phyloP scores from a whole-genome alignment of 2,329 filamentous ascomycete species.

The Paracoccidioides brasiliensis region DNA sequence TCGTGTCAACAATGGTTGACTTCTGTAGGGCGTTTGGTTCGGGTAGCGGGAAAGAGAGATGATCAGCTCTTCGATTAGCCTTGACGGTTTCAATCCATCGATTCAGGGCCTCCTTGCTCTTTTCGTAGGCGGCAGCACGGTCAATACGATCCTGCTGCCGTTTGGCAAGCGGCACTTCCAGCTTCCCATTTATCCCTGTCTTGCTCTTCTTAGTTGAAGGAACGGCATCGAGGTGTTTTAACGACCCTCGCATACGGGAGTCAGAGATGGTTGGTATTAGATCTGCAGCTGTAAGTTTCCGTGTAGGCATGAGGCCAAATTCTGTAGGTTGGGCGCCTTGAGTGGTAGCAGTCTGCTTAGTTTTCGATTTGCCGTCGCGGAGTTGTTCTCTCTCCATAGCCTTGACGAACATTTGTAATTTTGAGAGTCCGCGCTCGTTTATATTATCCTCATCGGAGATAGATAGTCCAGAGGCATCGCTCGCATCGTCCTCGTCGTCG shows the following conservation, averaged over 20 bases:
- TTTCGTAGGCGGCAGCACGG: constrained; percentile 69
- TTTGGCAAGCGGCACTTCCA: constrained; percentile 70
- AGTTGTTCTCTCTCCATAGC: constrained; percentile 41
- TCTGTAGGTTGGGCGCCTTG: constrained; percentile 53
- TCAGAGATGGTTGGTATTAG: constrained; percentile 61
- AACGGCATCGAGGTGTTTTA: constrained; percentile 52
- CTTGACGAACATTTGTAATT: constrained; percentile 56
- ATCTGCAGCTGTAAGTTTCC: constrained; percentile 63
- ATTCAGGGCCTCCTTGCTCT: constrained; percentile 80
- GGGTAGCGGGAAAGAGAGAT: constrained; percentile 73
- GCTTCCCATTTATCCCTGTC: constrained; percentile 48
- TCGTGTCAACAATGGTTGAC: constrained; percentile 43
- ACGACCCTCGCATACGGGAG: constrained; percentile 60
- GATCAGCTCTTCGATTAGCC: constrained; percentile 79
- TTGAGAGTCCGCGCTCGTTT: constrained; percentile 43
- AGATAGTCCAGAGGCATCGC: constrained; percentile 39
- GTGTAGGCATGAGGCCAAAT: constrained; percentile 43
- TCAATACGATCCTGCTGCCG: constrained; percentile 77
- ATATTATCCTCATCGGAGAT: constrained; percentile 35
- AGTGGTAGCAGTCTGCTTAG: constrained; percentile 30
- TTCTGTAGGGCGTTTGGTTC: constrained; percentile 51
- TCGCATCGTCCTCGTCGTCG: constrained; percentile 33
- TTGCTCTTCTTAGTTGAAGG: constrained; percentile 35
- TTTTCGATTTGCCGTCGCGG: constrained; percentile 17
- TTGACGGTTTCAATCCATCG: constrained; percentile 95